These are phyloP conservation scores for Neofusicoccum laricinum DNA, from an alignment of 2,329 filamentous ascomycete species.

Conservation along the genomic window DNA sequence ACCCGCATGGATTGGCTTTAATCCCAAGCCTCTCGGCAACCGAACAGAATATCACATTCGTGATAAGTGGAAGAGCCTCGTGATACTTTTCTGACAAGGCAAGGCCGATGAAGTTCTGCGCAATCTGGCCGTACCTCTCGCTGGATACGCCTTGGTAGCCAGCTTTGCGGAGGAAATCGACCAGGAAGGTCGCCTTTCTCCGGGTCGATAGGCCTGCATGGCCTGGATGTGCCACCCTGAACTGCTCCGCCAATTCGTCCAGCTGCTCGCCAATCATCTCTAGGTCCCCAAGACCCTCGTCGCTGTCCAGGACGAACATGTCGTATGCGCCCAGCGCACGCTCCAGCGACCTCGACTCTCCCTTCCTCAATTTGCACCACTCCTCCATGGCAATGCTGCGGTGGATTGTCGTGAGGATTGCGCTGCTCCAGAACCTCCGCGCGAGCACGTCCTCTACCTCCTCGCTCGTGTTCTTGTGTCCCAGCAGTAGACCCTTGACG, in stretches of 20 bases:
- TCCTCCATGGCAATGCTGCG: conserved; percentile 73
- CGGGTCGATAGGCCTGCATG: conserved; percentile 61
- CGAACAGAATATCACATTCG: conserved; percentile 80
- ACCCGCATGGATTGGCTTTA: conserved; percentile 73
- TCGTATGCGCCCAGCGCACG: conserved; percentile 79
- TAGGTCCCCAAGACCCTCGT: conserved; percentile 62
- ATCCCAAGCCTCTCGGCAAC: conserved; percentile 73
- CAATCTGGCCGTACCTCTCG: conserved; percentile 74
- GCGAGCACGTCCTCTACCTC: conserved; percentile 72
- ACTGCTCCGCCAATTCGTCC: conserved; percentile 58
- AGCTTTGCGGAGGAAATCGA: conserved; percentile 64
- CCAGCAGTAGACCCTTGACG: conserved; percentile 77
- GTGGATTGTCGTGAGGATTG: conserved; percentile 75
- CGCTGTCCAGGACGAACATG: conserved; percentile 75
- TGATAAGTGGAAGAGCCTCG: conserved; percentile 81
- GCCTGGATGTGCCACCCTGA: conserved; percentile 53
- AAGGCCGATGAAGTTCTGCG: conserved; percentile 85
- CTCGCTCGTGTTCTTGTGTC: conserved; percentile 60
- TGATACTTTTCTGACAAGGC: conserved; percentile 71
- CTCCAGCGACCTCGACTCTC: conserved; percentile 62
- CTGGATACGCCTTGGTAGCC: conserved; percentile 70
- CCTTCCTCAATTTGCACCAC: conserved; percentile 61
- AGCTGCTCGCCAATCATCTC: conserved; percentile 62
- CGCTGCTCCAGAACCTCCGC: conserved; percentile 71
- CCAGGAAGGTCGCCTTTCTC: conserved; percentile 65